Evolutionary conservation across 2,329 filamentous ascomycete species (phyloP), one percentile per base, ranked within the genome.

Genomic region (Aspergillus pseudoterreus): DNA sequence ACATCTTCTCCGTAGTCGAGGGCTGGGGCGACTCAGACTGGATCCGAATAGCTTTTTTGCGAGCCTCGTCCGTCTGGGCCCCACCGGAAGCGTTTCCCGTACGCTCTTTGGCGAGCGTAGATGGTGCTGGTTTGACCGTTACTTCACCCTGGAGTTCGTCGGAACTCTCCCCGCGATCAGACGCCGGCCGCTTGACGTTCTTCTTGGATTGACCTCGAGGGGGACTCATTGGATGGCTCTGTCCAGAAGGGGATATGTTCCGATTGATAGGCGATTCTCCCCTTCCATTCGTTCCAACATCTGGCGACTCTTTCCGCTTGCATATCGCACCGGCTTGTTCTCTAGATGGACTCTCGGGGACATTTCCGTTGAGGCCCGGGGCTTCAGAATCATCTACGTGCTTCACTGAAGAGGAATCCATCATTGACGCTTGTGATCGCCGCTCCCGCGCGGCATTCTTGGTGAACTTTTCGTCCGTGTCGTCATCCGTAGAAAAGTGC

Each of bases 61-160:
- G 36, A 30, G 41, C 15, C 1, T 53, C 49, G 15, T 56, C 33
- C 19, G 19, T 39, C 17, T 50, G 46, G 6, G 39, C 14, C 14
- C 54, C 42, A 15, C 30, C 43, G 14, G 41, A 55, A 41, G 45
- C 15, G 32, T 51, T 45, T 17, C 48, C 55, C n/a, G 36, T 52
- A 42, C 35, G 43, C 21, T 43, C 47, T 27, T 32, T 44, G 30
- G 43, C 24, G 14, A 62, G 43, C n/a, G 39, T 33, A 5, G 45
- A 53, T 8, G 59, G 58, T 21, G 57, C 19, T 22, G 56, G 61
- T 4, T 52, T 46, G 35, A 65, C 66, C 4, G 70, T 71, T 36
- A 58, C 65, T 9, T 61, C 69, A 10, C 70, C 71, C 50, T 74
- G 71, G 2, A 74, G 53, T 50, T 69, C 71, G 60, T 74, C 71